A percentile compares a stretch with the other conserved stretches of the same genome.
phyloP scores from a whole-genome alignment of 805 yeast species.

The Nakazawaea ernobii region DNA sequence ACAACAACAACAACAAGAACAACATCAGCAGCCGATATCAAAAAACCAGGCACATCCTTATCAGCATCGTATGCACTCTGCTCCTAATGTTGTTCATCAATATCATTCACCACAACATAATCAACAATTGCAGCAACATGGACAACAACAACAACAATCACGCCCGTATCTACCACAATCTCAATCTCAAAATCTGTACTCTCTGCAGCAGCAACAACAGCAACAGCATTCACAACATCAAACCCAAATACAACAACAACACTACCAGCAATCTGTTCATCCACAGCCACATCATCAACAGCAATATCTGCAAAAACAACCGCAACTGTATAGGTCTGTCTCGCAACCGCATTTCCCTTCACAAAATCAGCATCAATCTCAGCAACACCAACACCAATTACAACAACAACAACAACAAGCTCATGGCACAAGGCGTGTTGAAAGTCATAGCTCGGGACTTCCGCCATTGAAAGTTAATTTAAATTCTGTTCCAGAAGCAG shows the following conservation, averaged over 20 bases:
- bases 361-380: constrained; percentile 11
- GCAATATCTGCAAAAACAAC: constrained; percentile 6
- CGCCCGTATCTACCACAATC: constrained; percentile 9
- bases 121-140: constrained; percentile 13
- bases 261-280: constrained; percentile 9
- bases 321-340: background rate
- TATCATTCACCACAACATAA: constrained; percentile 1
- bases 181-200: background rate
- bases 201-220: constrained; percentile 15
- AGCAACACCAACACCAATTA: constrained; percentile 12
- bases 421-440: background rate
- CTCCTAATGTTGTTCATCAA: background rate
- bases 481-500: constrained; percentile 8
- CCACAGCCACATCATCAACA: constrained; percentile 11
- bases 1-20: constrained; percentile 7
- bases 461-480: constrained; percentile 10
- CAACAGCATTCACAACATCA: constrained; percentile 10
- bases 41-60: background rate
- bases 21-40: constrained; percentile 7
- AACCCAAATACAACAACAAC: background rate
- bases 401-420: constrained; percentile 20
- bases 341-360: constrained; percentile 6
- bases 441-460: background rate
- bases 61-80: constrained; percentile 2
- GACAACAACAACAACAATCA: constrained; percentile 10